Base-by-base conservation (phyloP, 805 yeast species). In the Pichia thaimueangensis region DNA sequence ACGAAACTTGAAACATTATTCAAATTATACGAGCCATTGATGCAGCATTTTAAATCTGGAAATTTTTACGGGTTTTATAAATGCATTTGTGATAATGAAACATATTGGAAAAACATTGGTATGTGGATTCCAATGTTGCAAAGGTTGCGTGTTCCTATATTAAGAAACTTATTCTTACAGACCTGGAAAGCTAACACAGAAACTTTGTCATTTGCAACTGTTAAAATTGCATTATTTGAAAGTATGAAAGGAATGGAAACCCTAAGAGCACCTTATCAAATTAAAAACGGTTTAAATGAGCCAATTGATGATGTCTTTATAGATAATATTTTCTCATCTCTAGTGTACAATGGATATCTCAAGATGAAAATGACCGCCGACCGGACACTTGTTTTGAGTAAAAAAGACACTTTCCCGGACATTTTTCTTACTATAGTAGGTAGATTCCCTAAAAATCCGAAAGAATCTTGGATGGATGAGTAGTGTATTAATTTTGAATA, bases 261-360 rank as follows among this genome's bases (percentile, higher is more conserved):
- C 4, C 47, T 56, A 17, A 35, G 36, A 7, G 19, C 21, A 5
- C 27, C 56, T 10, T 60, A 59, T 35, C 43, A 41, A 20, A 19
- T 44, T 30, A 47, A 17, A 29, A 41, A 33, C 28, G 23, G 16
- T n/a, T 20, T 16, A 43, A 45, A 40, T 44, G 43, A 51, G 34
- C 41, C 13, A 15, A 22, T 62, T n/a, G 62, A 67, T 32, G 76
- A 73, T 45, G 37, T 52, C 12, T 60, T 70, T 30, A 65, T 70
- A 10, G 82, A 78, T 45, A 77, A 74, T 40, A 50, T 78, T 7
- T 56, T 77, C 35, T 62, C 73, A 12, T 59, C 74, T 2, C 51
- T 79, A n/a, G 70, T 75, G 31, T 81, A 75, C 47, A 74, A 73
- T 43, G 74, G 72, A 42, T 54, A 76, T 15, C 50, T 79, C 28